Conservation (phyloP, 495 filamentous ascomycete species). For the Oidiodendron maius region DNA sequence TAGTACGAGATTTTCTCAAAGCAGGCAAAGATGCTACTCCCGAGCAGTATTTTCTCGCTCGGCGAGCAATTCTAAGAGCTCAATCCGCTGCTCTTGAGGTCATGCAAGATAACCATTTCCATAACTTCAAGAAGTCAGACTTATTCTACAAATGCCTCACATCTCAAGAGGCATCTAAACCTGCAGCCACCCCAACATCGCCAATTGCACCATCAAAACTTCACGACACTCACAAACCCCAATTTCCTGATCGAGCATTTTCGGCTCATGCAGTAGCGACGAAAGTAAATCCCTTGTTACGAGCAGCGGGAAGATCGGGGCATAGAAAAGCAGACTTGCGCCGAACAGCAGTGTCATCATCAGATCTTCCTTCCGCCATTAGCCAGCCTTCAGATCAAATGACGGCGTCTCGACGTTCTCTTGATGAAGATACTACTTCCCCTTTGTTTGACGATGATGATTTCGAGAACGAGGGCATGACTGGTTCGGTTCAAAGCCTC, state of each 20-base stretch:
- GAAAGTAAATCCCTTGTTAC: slow-evolving; percentile 32
- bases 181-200: slow-evolving; percentile 19
- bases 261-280: slow-evolving; percentile 11
- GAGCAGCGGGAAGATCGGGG: slow-evolving; percentile 15
- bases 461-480: slow-evolving; percentile 42
- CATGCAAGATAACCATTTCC: slow-evolving; percentile 72
- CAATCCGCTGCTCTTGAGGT: slow-evolving; percentile 80
- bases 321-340: slow-evolving; percentile 16
- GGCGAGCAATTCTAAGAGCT: slow-evolving; percentile 72
- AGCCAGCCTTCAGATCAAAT: slow-evolving; percentile 27
- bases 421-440: slow-evolving; percentile 36
- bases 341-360: slow-evolving; percentile 32
- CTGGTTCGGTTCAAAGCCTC: slow-evolving; percentile 46
- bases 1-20: slow-evolving; percentile 71
- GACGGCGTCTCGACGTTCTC: slow-evolving; percentile 31
- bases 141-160: slow-evolving; percentile 93
- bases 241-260: slow-evolving; percentile 10
- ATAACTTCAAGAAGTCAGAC: slow-evolving; percentile 84
- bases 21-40: slow-evolving; percentile 68
- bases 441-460: slow-evolving; percentile 54
- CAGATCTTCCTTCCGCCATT: slow-evolving; percentile 28
- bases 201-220: slow-evolving; percentile 10
- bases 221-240: slow-evolving; percentile 7
- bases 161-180: slow-evolving; percentile 69
- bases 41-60: slow-evolving; percentile 76